Evolutionary conservation across 1,284 basidiomycete species (phyloP), one percentile per base, ranked within the genome.

Genomic region (Anthracocystis panici-leucophaei): DNA sequence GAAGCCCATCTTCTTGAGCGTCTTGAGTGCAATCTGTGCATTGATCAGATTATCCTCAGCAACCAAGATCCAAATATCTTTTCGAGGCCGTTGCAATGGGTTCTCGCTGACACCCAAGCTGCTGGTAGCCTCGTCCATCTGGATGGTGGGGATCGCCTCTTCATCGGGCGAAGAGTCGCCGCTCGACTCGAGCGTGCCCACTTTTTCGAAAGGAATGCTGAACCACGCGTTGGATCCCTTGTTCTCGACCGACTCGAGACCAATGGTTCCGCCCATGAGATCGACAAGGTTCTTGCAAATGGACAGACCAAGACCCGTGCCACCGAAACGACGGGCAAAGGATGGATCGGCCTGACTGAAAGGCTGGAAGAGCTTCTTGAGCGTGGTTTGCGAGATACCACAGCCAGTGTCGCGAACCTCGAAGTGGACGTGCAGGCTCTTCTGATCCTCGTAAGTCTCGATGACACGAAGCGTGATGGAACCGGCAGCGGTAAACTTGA

Each of bases 401-500:
- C 83, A 80, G 35, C 86, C 86, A 16, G 85, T 85, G 56, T 86
- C 85, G 38, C 79, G 70, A 10, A 86, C 79, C 46, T 83, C 77
- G 55, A 85, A 85, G 21, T 75, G 75, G 10, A 84, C 79, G 29
- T 75, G 64, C 3, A 85, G 51, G 38, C 58, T 72, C 27, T 71
- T 63, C 12, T 72, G 67, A 25, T 81, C 73, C 59, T 86, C 84
- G 29, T 61, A 73, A 2, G 79, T 67, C 50, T 80, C 77, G 51
- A 77, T 71, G 55, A 84, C 71, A 0, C 73, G 64, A 21, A 86
- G 75, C 25, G 81, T 84, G 72, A 86, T 83, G 29, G 73, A 61
- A 44, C 86, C 86, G 0, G 53, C 23, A 21, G 81, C 71, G 14
- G 85, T 85, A 65, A 87, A 86, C 54, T 86, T 86, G 80, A 86